Conservation (phyloP, 2,329 filamentous ascomycete species). For the Apiospora phragmitis region DNA sequence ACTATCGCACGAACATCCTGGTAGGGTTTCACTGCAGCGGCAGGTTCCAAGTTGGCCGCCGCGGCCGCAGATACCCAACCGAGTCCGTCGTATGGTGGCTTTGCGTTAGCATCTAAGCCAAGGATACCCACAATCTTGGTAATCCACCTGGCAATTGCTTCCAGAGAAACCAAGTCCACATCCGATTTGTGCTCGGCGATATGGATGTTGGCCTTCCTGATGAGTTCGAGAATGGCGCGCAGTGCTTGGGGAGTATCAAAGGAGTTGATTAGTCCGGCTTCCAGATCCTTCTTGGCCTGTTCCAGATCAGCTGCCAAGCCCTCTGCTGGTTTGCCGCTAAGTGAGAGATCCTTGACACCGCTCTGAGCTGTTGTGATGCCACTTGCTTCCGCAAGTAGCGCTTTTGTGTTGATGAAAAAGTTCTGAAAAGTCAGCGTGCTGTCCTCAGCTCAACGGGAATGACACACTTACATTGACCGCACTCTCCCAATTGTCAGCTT, state of each 20-base stretch:
- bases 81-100: conserved; percentile 54
- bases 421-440: conserved; percentile 39
- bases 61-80: conserved; percentile 51
- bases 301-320: conserved; percentile 43
- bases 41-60: conserved; percentile 42
- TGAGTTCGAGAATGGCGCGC: conserved; percentile 73
- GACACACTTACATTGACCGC: conserved; percentile 61
- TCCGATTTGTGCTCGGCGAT: conserved; percentile 48
- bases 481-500: conserved; percentile 77
- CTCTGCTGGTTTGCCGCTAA: conserved; percentile 33
- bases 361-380: conserved; percentile 27
- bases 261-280: conserved; percentile 71
- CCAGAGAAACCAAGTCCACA: conserved; percentile 47
- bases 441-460: not conserved
- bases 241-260: conserved; percentile 85
- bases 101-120: conserved; percentile 69
- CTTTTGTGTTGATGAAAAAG: conserved; percentile 59
- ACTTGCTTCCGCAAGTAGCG: conserved; percentile 49
- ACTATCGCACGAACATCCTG: conserved; percentile 45
- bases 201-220: conserved; percentile 73
- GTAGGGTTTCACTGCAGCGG: conserved; percentile 49
- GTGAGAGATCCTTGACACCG: conserved; percentile 38
- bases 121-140: conserved; percentile 84
- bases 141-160: conserved; percentile 71
- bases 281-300: conserved; percentile 55